Evolutionary conservation across 1,284 basidiomycete genomes (phyloP).

Genomic region (Hypsizygus ulmarius): DNA sequence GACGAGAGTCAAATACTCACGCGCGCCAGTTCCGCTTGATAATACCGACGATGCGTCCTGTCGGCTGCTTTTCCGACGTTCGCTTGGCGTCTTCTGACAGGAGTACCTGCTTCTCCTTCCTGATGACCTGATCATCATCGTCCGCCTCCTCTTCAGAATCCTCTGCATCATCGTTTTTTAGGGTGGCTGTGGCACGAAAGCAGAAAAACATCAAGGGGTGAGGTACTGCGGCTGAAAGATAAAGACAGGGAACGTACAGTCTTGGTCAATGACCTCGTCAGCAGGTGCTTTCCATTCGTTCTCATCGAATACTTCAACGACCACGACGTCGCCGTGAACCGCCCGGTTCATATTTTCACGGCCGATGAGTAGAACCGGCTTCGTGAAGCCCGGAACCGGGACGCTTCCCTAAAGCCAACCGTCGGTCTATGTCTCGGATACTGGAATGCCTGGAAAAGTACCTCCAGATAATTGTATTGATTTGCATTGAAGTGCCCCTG

Average conservation of each 20-base stretch:
- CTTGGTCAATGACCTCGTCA: slow-evolving; percentile 93
- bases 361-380: slow-evolving; percentile 84
- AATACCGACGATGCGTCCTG: slow-evolving; percentile 89
- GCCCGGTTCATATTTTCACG: slow-evolving; percentile 95
- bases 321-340: slow-evolving; percentile 92
- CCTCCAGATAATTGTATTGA: slow-evolving; percentile 95
- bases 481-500: slow-evolving; percentile 97
- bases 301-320: slow-evolving; percentile 86
- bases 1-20: slow-evolving; percentile 40
- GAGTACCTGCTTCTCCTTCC: slow-evolving; percentile 50
- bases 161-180: slow-evolving; percentile 90
- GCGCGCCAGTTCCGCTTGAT: slow-evolving; percentile 96
- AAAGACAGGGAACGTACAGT: slow-evolving; percentile 49
- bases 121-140: slow-evolving; percentile 44
- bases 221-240: slow-evolving; percentile 6
- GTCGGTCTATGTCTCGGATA: not conserved
- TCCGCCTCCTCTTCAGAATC: slow-evolving; percentile 54
- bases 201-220: not conserved
- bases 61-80: slow-evolving; percentile 74
- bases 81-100: slow-evolving; percentile 40
- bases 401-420: slow-evolving; percentile 68
- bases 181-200: slow-evolving; percentile 51
- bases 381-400: slow-evolving; percentile 67
- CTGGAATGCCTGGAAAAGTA: slow-evolving; percentile 28
- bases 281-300: slow-evolving; percentile 91